These are phyloP conservation scores for Zymoseptoria crescenta DNA, from an alignment of 2,329 filamentous ascomycete genomes.

Conservation along the genomic window DNA sequence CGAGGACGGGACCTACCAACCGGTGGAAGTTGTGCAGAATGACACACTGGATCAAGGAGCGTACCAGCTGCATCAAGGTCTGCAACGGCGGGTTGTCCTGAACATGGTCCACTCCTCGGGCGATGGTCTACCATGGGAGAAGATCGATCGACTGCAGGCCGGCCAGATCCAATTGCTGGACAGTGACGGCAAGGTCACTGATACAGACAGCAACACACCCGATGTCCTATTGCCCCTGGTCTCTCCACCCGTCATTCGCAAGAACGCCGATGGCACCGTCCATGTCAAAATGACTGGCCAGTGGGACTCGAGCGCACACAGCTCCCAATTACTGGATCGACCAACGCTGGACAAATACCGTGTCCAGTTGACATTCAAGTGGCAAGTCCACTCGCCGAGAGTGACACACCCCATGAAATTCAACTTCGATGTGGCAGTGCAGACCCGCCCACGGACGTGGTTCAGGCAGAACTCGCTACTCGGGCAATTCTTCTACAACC, in stretches of 20 bases:
- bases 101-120: slow-evolving; percentile 88
- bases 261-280: slow-evolving; percentile 83
- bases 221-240: slow-evolving; percentile 72
- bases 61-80: slow-evolving; percentile 89
- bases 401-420: slow-evolving; percentile 86
- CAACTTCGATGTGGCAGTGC: slow-evolving; percentile 68
- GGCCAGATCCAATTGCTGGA: slow-evolving; percentile 79
- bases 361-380: slow-evolving; percentile 77
- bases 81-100: slow-evolving; percentile 81
- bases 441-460: slow-evolving; percentile 76
- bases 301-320: slow-evolving; percentile 93
- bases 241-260: slow-evolving; percentile 68
- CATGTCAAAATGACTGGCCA: slow-evolving; percentile 82
- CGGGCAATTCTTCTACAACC: slow-evolving; percentile 75
- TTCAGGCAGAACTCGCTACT: slow-evolving; percentile 82
- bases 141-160: slow-evolving; percentile 67
- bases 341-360: slow-evolving; percentile 88
- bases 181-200: slow-evolving; percentile 73
- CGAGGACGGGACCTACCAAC: slow-evolving; percentile 82
- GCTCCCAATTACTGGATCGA: slow-evolving; percentile 85
- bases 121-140: slow-evolving; percentile 80
- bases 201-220: slow-evolving; percentile 57
- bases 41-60: slow-evolving; percentile 78
- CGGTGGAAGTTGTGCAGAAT: slow-evolving; percentile 85
- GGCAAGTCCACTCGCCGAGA: slow-evolving; percentile 77